Evolutionary conservation across 2,329 filamentous ascomycete species (phyloP).

Genomic region (Fusarium sp.): DNA sequence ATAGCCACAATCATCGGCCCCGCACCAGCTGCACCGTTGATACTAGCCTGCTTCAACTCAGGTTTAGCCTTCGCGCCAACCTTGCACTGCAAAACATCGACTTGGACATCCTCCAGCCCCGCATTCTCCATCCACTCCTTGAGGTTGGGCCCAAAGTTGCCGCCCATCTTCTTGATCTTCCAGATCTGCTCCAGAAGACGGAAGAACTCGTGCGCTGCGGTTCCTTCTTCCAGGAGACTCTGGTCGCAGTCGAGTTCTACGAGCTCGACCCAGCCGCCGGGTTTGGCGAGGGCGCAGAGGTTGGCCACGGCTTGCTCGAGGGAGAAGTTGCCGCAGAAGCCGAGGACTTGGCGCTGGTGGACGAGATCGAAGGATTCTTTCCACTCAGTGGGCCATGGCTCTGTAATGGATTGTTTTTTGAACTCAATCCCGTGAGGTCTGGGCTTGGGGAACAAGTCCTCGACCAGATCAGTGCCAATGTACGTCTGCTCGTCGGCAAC

Average conservation of each 20-base stretch:
- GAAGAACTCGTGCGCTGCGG: not conserved
- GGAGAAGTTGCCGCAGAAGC: not conserved
- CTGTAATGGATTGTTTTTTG: not conserved
- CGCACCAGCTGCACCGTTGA: not conserved
- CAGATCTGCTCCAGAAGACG: slow-evolving; percentile 1
- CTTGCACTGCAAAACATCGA: not conserved
- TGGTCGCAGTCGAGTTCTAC: slow-evolving; percentile 2
- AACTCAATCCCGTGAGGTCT: not conserved
- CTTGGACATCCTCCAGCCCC: not conserved
- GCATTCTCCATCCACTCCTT: slow-evolving; percentile 6
- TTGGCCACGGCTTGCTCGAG: not conserved
- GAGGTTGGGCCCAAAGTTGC: not conserved
- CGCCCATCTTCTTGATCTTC: slow-evolving; percentile 9
- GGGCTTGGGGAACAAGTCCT: not conserved
- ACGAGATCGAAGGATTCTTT: not conserved
- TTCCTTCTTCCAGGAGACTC: not conserved
- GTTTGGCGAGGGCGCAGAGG: not conserved
- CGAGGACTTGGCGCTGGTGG: slow-evolving; percentile 2
- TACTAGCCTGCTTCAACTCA: not conserved
- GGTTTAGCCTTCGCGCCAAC: not conserved
- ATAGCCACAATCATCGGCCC: slow-evolving; percentile 5
- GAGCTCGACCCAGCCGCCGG: not conserved
- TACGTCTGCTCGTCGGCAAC: not conserved
- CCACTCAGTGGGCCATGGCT: not conserved
- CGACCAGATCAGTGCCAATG: not conserved